Base-by-base conservation (phyloP, 352 stramenopile species). In the Aphanomyces euteiches region DNA sequence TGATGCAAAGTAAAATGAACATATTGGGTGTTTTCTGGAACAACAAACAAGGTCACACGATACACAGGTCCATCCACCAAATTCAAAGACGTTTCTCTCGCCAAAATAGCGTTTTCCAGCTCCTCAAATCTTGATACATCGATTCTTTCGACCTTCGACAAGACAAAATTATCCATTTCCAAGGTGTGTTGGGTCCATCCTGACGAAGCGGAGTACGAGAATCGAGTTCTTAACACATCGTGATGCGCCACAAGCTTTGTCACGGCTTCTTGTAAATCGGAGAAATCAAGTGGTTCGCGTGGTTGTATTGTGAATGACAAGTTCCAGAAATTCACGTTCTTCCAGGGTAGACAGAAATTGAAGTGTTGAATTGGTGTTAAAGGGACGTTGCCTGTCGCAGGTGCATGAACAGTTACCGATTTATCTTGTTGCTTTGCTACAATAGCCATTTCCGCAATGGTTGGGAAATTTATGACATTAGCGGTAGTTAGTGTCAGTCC, bases 281-380 rank as follows among this genome's bases (percentile, higher is more conserved):
- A 8, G 1, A 36, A 2, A 3, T 19, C 21, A 2, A 36, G 19
- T 1, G 7, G 8, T 12, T 58, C 7, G 10, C 50, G 50, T 13
- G 7, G 17, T 36, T 19, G 17, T 2, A 58, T 17, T 7, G 50
- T 58, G 1, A 58, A 19, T 7, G 50, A 58, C 17, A 58, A 36
- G 17, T 58, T 58, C 50, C 50, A 58, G 50, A 37, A 58, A 58
- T 58, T 19, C 15, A 58, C 50, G 50, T 58, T 58, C 15, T 36
- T 19, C 50, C 50, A 58, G 7, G 50, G 50, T 1, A 37, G 50
- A 17, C 1, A 13, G 50, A 58, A 58, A 36, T 58, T 58, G 17
- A 58, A 36, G 17, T 58, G 50, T 28, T 58, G 50, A 3, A 58
- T 58, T 17, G 50, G 50, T 36, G 50, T 58, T 36, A 58, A 19